Evolutionary conservation across 805 yeast genomes (phyloP), one percentile per base, ranked within the genome.

Genomic region (Zygotorulaspora danielsina): DNA sequence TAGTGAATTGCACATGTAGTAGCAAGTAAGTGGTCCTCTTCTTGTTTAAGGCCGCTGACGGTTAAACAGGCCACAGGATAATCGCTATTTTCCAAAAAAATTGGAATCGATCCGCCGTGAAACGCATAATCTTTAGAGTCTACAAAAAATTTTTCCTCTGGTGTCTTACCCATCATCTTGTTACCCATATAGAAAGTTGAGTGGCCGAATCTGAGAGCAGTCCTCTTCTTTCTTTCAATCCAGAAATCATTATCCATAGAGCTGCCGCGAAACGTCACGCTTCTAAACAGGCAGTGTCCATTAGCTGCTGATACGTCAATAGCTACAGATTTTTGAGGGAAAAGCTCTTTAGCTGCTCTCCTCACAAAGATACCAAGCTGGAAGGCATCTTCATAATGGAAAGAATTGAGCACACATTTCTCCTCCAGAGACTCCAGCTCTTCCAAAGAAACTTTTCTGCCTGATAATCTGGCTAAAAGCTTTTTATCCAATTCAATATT

Each of bases 41-140:
- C 68, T 46, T 76, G 79, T 13, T 71, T 68, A 54, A 77, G 65
- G 0, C 83, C 83, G 55, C 79, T 73, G 30, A 76, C 63, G 3
- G 80, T 73, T 31, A 77, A 58, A 1, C 75, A 68, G 6, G 73
- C 82, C 15, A 72, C 54, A 10, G 71, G 61, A 30, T 60, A 54
- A 19, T 61, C 60, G 16, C 55, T 53, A 16, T 50, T 48, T 2
- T 39, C 39, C 13, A 72, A 48, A 42, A 65, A 65, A 21, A 76
- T 58, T 8, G 81, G 80, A 35, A 76, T 68, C 22, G 73, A 69
- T 38, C 83, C 83, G 17, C 83, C 83, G 47, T 74, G 78, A 20
- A 66, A 57, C 7, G 78, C 77, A 48, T 66, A 76, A 9, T 71
- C 75, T 13, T 48, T 49, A 7, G 69, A 59, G 19, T 69, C 66